Base-by-base conservation (phyloP, 208 protist species). In the Trypanosoma theileri region DNA sequence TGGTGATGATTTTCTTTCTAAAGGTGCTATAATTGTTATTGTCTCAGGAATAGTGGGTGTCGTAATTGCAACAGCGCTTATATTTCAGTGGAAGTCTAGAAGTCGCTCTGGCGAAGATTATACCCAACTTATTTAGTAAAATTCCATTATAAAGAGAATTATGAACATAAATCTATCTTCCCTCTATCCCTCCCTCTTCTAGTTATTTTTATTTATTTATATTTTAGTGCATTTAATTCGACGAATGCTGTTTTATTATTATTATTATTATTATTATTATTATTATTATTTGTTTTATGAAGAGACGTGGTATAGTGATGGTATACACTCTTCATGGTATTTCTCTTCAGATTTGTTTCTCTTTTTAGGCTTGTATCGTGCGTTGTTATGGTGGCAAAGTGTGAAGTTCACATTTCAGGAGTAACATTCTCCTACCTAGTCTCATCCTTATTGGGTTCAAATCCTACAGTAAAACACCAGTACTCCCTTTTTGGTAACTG, bases 401-500 rank as follows among this genome's bases (percentile, higher is more conserved):
- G 48, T 71, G 75, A 81, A 62, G 75, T 73, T 35, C 75, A 79
- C 61, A 84, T 89, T 19, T 82, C 72, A 24, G 82, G 82, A 0
- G 75, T 74, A 21, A 70, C 67, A 9, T 65, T 89, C 21, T 80
- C 82, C 2, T 73, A 82, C n/a, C 68, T 89, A 56, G 46, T 89
- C 10, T 66, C 65, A 13, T 75, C 79, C 26, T 69, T 80, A 14
- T 71, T 80, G 26, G 54, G 59, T 7, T 67, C 65, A 17, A 1
- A 11, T 22, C 14, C 17, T 11, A 54, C 62, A 17, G 31, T 28
- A 13, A 84, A 84, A 51, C 69, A 77, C 17, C 31, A 65, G 12
- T 82, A 80, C 57, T 17, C 61, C 22, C 44, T 90, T 0, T 82
- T 80, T 41, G 87, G 84, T 16, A 58, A 80, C 24, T 71, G 75